phyloP scores from a whole-genome alignment of 163 green algal species.

The Scenedesmus sp. region DNA sequence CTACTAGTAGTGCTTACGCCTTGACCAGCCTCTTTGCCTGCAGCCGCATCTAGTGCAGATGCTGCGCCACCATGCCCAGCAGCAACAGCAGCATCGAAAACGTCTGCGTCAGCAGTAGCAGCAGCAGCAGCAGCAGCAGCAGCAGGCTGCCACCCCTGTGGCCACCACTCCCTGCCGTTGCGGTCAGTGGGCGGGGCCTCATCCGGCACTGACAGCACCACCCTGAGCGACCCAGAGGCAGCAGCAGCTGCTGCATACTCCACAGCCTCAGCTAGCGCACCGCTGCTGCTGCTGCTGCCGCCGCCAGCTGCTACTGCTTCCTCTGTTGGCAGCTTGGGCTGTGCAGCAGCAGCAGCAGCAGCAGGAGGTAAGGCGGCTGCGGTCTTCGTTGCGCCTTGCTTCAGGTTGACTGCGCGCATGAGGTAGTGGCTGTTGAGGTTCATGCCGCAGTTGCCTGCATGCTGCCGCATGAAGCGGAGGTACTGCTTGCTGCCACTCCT shows the following conservation, averaged over 20 bases:
- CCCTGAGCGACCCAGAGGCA: not conserved
- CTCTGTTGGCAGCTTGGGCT: not conserved
- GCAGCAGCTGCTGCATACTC: not conserved
- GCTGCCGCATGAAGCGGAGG: constrained; percentile 58
- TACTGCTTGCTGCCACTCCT: constrained; percentile 59
- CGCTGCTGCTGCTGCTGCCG: not conserved
- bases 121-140: not conserved
- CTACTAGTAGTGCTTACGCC: not conserved
- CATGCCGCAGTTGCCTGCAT: constrained; percentile 57
- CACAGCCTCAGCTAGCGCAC: not conserved
- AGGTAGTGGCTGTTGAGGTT: constrained; percentile 48
- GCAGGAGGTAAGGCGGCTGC: not conserved
- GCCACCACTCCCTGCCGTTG: constrained; percentile 18
- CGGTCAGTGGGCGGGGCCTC: constrained; percentile 28
- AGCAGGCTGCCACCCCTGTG: not conserved
- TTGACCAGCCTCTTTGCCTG: not conserved
- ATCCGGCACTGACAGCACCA: constrained; percentile 45
- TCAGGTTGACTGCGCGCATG: constrained; percentile 31
- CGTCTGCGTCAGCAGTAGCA: not conserved
- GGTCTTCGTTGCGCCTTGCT: not conserved
- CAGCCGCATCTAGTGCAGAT: no score
- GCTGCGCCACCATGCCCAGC: not conserved
- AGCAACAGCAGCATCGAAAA: not conserved
- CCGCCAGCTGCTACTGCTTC: constrained; percentile 2
- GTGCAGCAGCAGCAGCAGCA: not conserved